phyloP scores from a whole-genome alignment of 208 protist species.

The Leptomonas pyrrhocoris region DNA sequence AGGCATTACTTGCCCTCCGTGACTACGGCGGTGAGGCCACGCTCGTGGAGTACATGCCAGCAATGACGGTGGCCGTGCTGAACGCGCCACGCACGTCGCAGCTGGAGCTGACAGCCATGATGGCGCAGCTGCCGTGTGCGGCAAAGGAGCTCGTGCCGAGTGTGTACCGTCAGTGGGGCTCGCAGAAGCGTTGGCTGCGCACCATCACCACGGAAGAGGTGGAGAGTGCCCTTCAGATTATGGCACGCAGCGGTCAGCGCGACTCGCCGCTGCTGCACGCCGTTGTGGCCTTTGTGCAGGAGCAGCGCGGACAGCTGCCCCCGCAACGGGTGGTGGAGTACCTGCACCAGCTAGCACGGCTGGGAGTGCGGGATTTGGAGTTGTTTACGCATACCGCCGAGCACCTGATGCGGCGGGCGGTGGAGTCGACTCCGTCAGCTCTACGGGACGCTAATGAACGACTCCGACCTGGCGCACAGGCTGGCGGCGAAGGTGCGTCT shows the following conservation, averaged over 20 bases:
- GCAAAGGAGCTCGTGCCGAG: conserved; percentile 49
- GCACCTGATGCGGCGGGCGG: conserved; percentile 55
- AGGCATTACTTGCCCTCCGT: conserved; percentile 57
- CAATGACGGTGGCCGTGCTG: conserved; percentile 57
- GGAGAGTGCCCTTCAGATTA: conserved; percentile 49
- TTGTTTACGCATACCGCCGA: conserved; percentile 67
- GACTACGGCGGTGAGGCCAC: conserved; percentile 60
- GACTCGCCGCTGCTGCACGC: conserved; percentile 55
- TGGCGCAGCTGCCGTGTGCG: conserved; percentile 56
- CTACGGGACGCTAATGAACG: too few relatives aligned
- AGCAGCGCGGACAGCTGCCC: conserved; percentile 46
- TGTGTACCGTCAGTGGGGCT: conserved; percentile 55
- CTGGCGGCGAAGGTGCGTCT: not conserved
- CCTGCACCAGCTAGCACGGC: conserved; percentile 54
- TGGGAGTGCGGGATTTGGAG: conserved; percentile 79
- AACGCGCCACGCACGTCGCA: conserved; percentile 59
- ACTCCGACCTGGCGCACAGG: not conserved
- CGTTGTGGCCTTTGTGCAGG: conserved; percentile 62
- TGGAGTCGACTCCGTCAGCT: conserved; percentile 7
- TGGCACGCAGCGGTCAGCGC: conserved; percentile 45
- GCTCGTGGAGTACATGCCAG: conserved; percentile 69
- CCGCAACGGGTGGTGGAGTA: conserved; percentile 54
- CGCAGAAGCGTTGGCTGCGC: conserved; percentile 51
- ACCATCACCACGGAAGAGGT: conserved; percentile 55
- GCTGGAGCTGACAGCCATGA: conserved; percentile 56